Evolutionary conservation across 176 grass and related monocot genomes (phyloP), one percentile per base, ranked within the genome.

Genomic region (Raddia distichophylla): DNA sequence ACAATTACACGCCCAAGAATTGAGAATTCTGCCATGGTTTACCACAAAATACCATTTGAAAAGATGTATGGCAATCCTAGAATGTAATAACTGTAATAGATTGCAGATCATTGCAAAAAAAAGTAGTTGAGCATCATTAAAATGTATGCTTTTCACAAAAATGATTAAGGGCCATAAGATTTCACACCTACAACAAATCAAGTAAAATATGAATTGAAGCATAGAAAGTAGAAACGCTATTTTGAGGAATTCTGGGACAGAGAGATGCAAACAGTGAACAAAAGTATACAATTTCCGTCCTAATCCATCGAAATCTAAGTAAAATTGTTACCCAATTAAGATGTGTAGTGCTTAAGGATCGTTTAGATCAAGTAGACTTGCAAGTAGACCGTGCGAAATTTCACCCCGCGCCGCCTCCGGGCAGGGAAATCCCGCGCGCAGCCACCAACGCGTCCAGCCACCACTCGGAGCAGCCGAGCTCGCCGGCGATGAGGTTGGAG

Each of bases 261-360:
- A 18, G 46, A 52, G 32, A 62, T 42, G 80, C 27, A 63, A 42
- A 20, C 11, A n/a, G 20, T 17, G 8, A 63, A 63, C 44, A 18
- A 15, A 72, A 81, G 43, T 11, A 22, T 17, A 51, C 45, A 42
- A 51, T 49, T 18, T 33, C 52, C 48, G 34, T 65, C 72, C 11
- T 14, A 33, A 7, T 11, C 8, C 33, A n/a, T 75, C 62, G 67
- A 53, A 76, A 67, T n/a, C 35, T 15, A 48, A 68, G 60, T 58
- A n/a, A 49, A 56, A 19, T 46, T 6, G 40, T 6, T 14, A 47
- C 10, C 62, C 18, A 58, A 15, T 1, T 76, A n/a, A 8, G 17
- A 35, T 48, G 8, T 37, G 51, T 75, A 76, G 42, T 35, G 72
- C 59, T 76, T 13, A 66, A 47, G 40, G 60, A 84, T 59, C 53